Evolutionary conservation across 2,329 filamentous ascomycete species (phyloP).

Genomic region (Pleomassaria siparia): DNA sequence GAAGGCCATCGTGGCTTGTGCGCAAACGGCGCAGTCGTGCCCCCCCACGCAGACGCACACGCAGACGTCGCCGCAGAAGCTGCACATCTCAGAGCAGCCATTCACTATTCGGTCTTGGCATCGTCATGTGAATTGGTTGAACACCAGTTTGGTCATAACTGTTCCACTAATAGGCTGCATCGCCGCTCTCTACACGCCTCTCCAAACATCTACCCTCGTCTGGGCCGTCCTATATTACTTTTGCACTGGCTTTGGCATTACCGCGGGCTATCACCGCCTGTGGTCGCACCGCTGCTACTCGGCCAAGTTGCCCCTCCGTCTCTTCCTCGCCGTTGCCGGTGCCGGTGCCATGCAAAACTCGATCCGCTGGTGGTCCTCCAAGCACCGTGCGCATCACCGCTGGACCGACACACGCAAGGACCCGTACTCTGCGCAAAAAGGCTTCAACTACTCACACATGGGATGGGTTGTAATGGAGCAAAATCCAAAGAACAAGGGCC

Average conservation of each 20-base stretch:
- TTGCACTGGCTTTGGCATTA: constrained; percentile 68
- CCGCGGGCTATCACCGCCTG: constrained; percentile 62
- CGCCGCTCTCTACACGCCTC: constrained; percentile 73
- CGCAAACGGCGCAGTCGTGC: no score
- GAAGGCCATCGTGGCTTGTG: neutral
- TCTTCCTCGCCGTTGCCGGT: constrained; percentile 50
- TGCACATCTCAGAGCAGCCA: neutral
- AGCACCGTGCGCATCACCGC: constrained; percentile 53
- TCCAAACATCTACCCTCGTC: constrained; percentile 67
- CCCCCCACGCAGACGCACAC: no score
- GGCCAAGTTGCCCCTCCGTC: constrained; percentile 44
- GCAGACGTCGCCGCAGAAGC: neutral
- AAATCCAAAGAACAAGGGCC: constrained; percentile 52
- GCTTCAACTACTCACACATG: constrained; percentile 50
- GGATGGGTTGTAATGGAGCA: constrained; percentile 56
- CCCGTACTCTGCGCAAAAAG: constrained; percentile 52
- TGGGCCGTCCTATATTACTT: constrained; percentile 78
- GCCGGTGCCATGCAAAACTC: constrained; percentile 52
- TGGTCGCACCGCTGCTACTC: constrained; percentile 60
- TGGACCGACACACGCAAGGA: constrained; percentile 55
- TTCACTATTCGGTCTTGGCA: neutral
- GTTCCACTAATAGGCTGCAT: constrained; percentile 72
- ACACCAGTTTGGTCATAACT: constrained; percentile 73
- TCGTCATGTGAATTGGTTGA: no score
- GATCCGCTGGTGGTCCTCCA: constrained; percentile 51